Percentiles rank a stretch among this genome's conserved stretches.
phyloP scores from a whole-genome alignment of 2,329 filamentous ascomycete genomes.

The Alternaria viburni region DNA sequence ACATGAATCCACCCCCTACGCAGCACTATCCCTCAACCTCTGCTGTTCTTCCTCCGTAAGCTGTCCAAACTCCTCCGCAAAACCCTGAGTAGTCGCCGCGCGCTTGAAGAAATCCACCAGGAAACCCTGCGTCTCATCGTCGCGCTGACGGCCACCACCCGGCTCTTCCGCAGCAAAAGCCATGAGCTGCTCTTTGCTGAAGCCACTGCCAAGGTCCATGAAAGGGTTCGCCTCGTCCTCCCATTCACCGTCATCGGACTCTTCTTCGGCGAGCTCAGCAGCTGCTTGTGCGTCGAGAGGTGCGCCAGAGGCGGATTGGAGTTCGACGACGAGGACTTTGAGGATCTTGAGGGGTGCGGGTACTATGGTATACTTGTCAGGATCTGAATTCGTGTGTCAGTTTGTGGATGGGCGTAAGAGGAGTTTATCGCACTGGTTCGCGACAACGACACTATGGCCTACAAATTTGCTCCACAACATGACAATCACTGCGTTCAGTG shows the following conservation, averaged over 20 bases:
- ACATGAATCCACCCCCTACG: slow-evolving; percentile 8
- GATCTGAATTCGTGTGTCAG: slow-evolving; percentile 61
- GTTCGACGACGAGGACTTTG: slow-evolving; percentile 93
- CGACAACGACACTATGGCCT: not conserved
- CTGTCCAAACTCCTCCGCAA: slow-evolving; percentile 61
- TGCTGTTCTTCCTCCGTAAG: slow-evolving; percentile 62
- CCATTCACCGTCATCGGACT: slow-evolving; percentile 69
- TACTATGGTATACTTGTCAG: slow-evolving; percentile 87
- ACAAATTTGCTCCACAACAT: slow-evolving; percentile 1
- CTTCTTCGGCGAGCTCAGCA: slow-evolving; percentile 71
- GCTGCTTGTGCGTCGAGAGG: slow-evolving; percentile 64
- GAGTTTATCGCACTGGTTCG: not conserved
- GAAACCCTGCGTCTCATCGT: slow-evolving; percentile 90
- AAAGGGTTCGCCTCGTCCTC: slow-evolving; percentile 79
- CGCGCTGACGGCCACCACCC: slow-evolving; percentile 66
- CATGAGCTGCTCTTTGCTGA: slow-evolving; percentile 74
- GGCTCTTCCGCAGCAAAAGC: slow-evolving; percentile 67
- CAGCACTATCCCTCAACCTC: slow-evolving; percentile 53
- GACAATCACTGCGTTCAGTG: not conserved
- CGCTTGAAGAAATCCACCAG: slow-evolving; percentile 79
- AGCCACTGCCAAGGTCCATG: slow-evolving; percentile 71
- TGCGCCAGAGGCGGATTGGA: slow-evolving; percentile 78
- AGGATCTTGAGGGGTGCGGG: slow-evolving; percentile 91
- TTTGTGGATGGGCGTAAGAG: not conserved
- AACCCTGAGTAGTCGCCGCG: slow-evolving; percentile 60